These are phyloP conservation scores for Areca catechu DNA, from an alignment of 176 grass and related monocot genomes.

Conservation along the genomic window DNA sequence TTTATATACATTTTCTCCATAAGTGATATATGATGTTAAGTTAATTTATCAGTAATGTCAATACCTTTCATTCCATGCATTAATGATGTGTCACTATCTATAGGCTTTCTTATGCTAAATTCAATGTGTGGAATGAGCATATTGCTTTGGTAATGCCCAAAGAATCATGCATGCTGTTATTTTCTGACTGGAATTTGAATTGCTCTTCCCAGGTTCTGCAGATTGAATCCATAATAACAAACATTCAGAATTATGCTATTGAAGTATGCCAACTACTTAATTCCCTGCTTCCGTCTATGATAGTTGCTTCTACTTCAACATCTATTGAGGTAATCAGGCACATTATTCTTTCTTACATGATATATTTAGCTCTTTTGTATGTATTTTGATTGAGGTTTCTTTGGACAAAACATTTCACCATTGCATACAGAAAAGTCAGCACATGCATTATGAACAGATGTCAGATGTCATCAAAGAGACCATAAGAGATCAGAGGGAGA, in stretches of 20 bases:
- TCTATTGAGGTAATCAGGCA: conserved; percentile 77
- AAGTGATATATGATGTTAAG: too few species aligned
- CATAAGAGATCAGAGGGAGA: conserved; percentile 34
- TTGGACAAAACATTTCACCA: not conserved
- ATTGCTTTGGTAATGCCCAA: not conserved
- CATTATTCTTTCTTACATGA: not conserved
- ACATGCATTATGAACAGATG: conserved; percentile 45
- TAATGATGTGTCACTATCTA: too few species aligned
- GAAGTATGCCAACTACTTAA: conserved; percentile 52
- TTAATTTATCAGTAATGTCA: too few species aligned
- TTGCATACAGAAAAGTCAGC: conserved; percentile 44
- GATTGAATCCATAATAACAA: conserved; percentile 62
- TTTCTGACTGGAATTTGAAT: not conserved
- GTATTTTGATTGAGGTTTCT: not conserved
- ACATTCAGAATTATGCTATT: conserved; percentile 62
- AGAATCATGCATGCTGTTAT: not conserved
- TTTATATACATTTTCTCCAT: too few species aligned
- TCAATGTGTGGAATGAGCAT: too few species aligned
- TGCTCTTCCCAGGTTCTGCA: conserved; percentile 56
- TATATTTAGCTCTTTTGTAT: not conserved
- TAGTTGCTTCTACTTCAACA: conserved; percentile 31
- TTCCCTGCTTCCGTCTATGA: conserved; percentile 38
- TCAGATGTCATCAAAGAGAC: conserved; percentile 44
- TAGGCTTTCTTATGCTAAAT: too few species aligned
- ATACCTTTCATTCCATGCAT: too few species aligned